Conservation (phyloP, 2,329 filamentous ascomycete genomes). For the Rhexocercosporidium sp. region DNA sequence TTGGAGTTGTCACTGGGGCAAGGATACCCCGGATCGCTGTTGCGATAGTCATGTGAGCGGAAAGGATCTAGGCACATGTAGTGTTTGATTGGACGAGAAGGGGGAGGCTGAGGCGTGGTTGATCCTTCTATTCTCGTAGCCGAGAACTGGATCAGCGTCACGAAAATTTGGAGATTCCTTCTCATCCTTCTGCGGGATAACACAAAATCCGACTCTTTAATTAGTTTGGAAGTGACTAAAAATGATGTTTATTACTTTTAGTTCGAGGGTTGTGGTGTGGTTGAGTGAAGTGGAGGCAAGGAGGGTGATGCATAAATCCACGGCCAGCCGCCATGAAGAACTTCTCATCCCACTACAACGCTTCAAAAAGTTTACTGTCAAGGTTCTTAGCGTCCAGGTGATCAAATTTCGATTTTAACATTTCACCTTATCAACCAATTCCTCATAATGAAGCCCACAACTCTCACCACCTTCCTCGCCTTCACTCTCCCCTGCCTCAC, state of each 20-base stretch:
- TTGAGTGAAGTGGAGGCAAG: not conserved
- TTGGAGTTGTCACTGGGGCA: not conserved
- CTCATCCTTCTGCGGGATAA: not conserved
- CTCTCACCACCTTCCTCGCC: not conserved
- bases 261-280: not conserved
- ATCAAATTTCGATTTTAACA: not conserved
- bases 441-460: not conserved
- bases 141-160: not conserved
- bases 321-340: not conserved
- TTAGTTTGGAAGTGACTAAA: not conserved
- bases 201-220: not conserved
- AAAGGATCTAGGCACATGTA: not conserved
- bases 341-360: not conserved
- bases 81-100: not conserved
- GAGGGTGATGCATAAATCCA: not conserved
- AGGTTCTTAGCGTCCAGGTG: not conserved
- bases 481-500: not conserved
- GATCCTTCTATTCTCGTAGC: not conserved
- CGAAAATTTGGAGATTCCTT: not conserved
- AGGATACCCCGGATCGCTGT: not conserved
- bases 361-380: not conserved
- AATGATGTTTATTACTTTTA: not conserved
- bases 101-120: not conserved
- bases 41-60: not conserved
- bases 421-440: not conserved